Evolutionary conservation across 1,284 basidiomycete species (phyloP).

Genomic region (Leccinum fallax): DNA sequence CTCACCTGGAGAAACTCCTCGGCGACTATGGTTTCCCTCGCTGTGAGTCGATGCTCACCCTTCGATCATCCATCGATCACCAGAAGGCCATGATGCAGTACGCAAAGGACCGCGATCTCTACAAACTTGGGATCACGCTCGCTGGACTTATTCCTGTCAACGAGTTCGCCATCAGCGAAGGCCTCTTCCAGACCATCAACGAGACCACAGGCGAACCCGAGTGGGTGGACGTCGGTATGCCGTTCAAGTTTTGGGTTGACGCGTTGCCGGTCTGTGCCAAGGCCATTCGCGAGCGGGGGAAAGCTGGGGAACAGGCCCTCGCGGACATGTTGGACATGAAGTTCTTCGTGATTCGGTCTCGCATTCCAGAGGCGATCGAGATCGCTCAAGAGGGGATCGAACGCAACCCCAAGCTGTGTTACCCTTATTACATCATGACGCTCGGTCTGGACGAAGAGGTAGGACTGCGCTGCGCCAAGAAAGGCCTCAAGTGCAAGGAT

Average conservation of each 20-base stretch:
- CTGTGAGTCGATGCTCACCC: constrained; percentile 48
- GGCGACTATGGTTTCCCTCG: constrained; percentile 48
- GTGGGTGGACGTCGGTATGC: constrained; percentile 48
- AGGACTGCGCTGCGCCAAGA: constrained; percentile 44
- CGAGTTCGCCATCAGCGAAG: constrained; percentile 58
- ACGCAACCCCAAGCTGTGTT: constrained; percentile 53
- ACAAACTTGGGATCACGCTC: constrained; percentile 49
- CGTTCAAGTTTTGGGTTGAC: constrained; percentile 57
- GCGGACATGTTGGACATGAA: constrained; percentile 65
- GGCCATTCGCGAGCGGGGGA: constrained; percentile 47
- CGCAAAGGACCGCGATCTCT: constrained; percentile 48
- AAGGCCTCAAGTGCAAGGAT: constrained; percentile 55
- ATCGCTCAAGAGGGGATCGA: constrained; percentile 46
- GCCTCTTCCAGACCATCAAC: constrained; percentile 48
- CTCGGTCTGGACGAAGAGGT: constrained; percentile 39
- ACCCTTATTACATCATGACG: constrained; percentile 58
- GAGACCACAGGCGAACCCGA: constrained; percentile 43
- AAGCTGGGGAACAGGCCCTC: constrained; percentile 42
- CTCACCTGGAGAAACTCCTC: constrained; percentile 46
- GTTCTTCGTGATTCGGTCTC: constrained; percentile 46
- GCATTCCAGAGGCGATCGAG: constrained; percentile 44
- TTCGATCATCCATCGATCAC: constrained; percentile 43
- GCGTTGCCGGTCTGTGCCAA: constrained; percentile 53
- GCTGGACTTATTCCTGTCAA: constrained; percentile 51
- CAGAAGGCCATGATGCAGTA: constrained; percentile 53